A percentile compares a stretch with the other conserved stretches of the same genome.
Evolutionary conservation across 2,329 filamentous ascomycete genomes (phyloP).

Genomic region (Myriosclerotinia curreyana): DNA sequence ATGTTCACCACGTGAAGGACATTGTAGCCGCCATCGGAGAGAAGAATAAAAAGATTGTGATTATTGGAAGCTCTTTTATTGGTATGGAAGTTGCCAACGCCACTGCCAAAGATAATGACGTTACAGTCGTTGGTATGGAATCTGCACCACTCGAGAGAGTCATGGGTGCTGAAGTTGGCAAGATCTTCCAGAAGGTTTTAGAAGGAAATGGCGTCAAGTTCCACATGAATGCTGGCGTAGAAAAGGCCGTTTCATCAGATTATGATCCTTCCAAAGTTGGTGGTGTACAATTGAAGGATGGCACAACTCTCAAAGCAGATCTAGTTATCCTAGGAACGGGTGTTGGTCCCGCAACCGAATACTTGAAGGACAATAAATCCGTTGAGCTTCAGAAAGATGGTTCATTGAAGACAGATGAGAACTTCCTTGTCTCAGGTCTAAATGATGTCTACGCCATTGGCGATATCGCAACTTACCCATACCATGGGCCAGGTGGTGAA

Average conservation of each 20-base stretch:
- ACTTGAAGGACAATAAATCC: constrained; percentile 67
- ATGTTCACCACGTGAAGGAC: constrained; percentile 69
- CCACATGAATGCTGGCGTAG: constrained; percentile 74
- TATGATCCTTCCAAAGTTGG: constrained; percentile 71
- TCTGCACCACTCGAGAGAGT: constrained; percentile 79
- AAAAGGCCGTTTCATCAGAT: constrained; percentile 72
- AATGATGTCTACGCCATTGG: constrained; percentile 88
- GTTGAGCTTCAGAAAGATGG: constrained; percentile 77
- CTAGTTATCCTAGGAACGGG: constrained; percentile 90
- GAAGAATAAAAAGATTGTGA: constrained; percentile 84
- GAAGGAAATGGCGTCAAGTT: constrained; percentile 91
- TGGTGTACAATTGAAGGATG: constrained; percentile 78
- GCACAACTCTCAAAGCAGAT: constrained; percentile 79
- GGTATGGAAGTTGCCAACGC: constrained; percentile 97
- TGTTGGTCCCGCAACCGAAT: constrained; percentile 81
- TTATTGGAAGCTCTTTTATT: constrained; percentile 93
- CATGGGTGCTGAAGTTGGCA: constrained; percentile 77
- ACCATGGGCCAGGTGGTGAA: constrained; percentile 81
- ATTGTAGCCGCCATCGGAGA: constrained; percentile 79
- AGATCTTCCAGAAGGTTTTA: constrained; percentile 72
- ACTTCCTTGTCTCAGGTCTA: constrained; percentile 71
- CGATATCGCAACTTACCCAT: constrained; percentile 93
- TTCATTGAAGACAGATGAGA: constrained; percentile 77
- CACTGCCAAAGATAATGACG: constrained; percentile 72
- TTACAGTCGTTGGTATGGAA: constrained; percentile 88